phyloP scores from a whole-genome alignment of 1,139 yeast genomes.

The Geotrichum histeridarum region DNA sequence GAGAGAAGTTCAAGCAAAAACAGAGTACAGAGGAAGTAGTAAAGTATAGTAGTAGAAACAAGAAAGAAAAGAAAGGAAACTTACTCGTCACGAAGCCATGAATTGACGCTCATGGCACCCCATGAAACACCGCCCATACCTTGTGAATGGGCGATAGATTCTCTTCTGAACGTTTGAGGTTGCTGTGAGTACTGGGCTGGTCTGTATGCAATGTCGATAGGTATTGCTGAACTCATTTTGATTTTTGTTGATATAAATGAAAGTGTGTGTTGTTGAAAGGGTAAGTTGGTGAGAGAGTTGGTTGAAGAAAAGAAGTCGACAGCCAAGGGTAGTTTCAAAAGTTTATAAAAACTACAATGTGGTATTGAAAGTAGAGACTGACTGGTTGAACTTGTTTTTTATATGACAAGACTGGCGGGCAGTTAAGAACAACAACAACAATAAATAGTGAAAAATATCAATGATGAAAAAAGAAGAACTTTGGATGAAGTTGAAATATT shows the following conservation, averaged over 20 bases:
- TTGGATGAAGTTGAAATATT: no score
- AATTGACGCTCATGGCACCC: constrained; percentile 82
- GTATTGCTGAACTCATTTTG: constrained; percentile 37
- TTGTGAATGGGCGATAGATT: constrained; percentile 89
- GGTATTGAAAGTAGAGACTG: not conserved
- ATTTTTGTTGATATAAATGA: not conserved
- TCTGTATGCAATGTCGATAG: constrained; percentile 40
- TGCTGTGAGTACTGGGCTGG: constrained; percentile 21
- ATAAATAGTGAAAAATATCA: no score
- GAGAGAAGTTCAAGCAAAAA: no score
- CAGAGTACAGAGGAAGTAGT: no score
- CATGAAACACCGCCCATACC: constrained; percentile 97
- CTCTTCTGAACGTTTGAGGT: constrained; percentile 53
- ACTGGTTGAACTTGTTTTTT: not conserved
- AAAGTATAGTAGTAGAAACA: not conserved
- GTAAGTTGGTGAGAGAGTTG: not conserved
- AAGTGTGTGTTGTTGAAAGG: not conserved
- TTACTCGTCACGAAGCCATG: constrained; percentile 88
- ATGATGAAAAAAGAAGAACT: no score
- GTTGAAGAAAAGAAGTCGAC: not conserved
- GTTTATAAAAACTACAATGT: no score
- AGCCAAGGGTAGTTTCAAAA: no score
- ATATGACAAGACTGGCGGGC: no score
- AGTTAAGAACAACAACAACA: no score
- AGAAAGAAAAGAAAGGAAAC: constrained; percentile 40